Evolutionary conservation across 345 rosid genomes (phyloP).

Genomic region (Passiflora organensis): DNA sequence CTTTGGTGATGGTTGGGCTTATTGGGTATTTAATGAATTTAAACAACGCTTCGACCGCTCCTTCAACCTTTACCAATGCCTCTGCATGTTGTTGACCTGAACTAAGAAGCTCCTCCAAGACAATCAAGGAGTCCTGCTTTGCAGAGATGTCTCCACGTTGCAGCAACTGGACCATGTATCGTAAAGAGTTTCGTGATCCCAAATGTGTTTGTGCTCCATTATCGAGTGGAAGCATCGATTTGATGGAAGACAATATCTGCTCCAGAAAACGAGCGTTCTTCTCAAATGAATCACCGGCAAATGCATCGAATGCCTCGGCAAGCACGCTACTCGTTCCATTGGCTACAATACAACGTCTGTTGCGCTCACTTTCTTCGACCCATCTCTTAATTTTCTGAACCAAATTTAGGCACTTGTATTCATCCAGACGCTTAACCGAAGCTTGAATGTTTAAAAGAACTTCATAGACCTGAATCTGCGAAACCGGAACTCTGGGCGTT

Average conservation of each 20-base stretch:
- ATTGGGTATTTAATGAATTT: conserved; percentile 30
- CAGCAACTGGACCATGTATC: conserved; percentile 30
- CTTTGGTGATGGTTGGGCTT: conserved; percentile 26
- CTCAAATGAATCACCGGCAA: conserved; percentile 23
- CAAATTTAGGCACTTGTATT: conserved; percentile 11
- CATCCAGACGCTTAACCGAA: conserved; percentile 20
- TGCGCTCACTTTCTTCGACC: conserved; percentile 49
- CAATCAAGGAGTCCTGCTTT: conserved; percentile 26
- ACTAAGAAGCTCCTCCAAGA: conserved; percentile 29
- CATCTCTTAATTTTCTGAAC: conserved; percentile 32
- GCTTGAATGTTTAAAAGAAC: conserved; percentile 17
- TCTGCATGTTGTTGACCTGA: conserved; percentile 7
- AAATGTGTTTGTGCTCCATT: conserved; percentile 21
- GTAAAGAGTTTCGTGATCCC: conserved; percentile 29
- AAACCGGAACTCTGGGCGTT: conserved; percentile 49
- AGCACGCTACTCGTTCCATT: conserved; percentile 21
- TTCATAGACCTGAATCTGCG: conserved; percentile 23
- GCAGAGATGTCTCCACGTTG: conserved; percentile 21
- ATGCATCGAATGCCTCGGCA: conserved; percentile 34
- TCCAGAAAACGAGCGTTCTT: conserved; percentile 19
- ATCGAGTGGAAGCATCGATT: conserved; percentile 40
- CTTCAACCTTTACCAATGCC: conserved; percentile 22
- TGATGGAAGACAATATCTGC: conserved; percentile 26
- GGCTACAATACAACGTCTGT: conserved; percentile 23
- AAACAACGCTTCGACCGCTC: conserved; percentile 15